Conservation (phyloP, 1,139 yeast species). For the Pichia sp. region DNA sequence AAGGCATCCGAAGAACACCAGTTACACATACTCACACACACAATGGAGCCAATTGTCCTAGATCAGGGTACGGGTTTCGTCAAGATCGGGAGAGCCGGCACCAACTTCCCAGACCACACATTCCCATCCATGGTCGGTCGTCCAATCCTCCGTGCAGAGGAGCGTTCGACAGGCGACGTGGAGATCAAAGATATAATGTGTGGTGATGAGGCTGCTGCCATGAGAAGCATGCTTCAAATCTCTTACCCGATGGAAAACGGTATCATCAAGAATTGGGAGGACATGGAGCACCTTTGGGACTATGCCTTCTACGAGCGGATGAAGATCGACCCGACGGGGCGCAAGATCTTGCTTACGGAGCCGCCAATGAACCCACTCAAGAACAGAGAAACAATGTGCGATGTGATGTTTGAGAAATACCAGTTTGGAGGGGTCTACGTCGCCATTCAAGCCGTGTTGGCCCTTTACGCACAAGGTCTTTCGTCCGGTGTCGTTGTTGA, state of each 20-base stretch:
- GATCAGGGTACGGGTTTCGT: constrained; percentile 99
- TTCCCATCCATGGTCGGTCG: constrained; percentile 98
- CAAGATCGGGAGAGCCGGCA: constrained; percentile 92
- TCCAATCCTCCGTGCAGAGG: constrained; percentile 96
- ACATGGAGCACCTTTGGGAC: constrained; percentile 98
- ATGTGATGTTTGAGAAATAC: constrained; percentile 95
- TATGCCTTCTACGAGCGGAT: constrained; percentile 91
- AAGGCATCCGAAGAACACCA: not conserved
- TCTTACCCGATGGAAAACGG: constrained; percentile 99
- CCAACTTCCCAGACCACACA: constrained; percentile 96
- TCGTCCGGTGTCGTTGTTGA: constrained; percentile 98
- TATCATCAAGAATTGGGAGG: constrained; percentile 96
- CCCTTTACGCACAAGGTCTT: constrained; percentile 94
- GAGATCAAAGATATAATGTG: constrained; percentile 94
- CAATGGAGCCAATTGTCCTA: constrained; percentile 51
- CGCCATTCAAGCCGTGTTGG: constrained; percentile 96
- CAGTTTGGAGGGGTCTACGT: constrained; percentile 95
- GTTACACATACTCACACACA: not conserved
- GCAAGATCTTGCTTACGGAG: constrained; percentile 84
- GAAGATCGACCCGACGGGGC: constrained; percentile 73
- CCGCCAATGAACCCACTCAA: constrained; percentile 97
- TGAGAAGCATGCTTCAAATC: constrained; percentile 82
- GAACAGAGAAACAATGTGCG: constrained; percentile 92
- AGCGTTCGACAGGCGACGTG: constrained; percentile 53
- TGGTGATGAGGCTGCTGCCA: constrained; percentile 92